A percentile compares a stretch with the other conserved stretches of the same genome.
Conservation (phyloP, 306 rosid species). For the Corylus americana region DNA sequence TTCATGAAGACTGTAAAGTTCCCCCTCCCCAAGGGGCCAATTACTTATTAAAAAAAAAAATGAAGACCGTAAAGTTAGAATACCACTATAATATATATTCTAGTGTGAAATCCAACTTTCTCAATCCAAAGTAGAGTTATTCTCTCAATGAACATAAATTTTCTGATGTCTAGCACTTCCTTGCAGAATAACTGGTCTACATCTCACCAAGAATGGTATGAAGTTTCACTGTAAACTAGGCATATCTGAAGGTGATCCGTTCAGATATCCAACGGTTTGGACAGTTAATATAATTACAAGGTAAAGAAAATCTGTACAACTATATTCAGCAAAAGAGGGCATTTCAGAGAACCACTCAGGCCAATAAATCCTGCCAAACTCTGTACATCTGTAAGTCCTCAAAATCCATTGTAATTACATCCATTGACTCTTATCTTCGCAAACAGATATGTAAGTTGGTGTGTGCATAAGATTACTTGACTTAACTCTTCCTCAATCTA, state of each 20-base stretch:
- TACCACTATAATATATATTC: background rate
- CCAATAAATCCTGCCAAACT: background rate
- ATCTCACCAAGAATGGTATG: background rate
- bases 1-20: background rate
- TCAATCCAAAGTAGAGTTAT: background rate
- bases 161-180: background rate
- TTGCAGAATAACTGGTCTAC: background rate
- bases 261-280: background rate
- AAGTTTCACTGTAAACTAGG: background rate
- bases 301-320: background rate
- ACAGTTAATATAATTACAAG: background rate
- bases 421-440: background rate
- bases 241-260: background rate
- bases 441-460: background rate
- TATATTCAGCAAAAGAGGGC: background rate
- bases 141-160: background rate
- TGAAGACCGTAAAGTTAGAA: background rate
- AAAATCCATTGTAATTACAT: background rate
- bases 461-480: background rate
- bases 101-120: background rate
- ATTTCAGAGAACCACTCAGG: background rate
- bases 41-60: no score
- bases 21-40: no score
- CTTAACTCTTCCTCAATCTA: background rate
- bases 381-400: constrained; percentile 4